These are phyloP conservation scores for Sutorius eximius DNA, from an alignment of 1,284 basidiomycete species.

Conservation along the genomic window DNA sequence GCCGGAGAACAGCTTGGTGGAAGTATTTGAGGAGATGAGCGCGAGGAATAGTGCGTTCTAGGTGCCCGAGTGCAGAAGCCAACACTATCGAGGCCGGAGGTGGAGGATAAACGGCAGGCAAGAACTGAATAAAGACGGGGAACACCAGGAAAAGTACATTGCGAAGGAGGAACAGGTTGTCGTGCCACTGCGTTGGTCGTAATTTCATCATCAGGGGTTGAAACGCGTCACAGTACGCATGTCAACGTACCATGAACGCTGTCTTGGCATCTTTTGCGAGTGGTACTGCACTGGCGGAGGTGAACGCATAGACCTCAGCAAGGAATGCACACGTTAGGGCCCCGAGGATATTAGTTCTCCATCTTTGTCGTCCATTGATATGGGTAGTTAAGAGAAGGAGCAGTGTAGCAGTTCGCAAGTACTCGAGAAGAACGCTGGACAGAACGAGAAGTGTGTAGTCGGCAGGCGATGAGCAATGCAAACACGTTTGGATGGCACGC, in stretches of 20 bases:
- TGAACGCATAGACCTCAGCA: slow-evolving; percentile 54
- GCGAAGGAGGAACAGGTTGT: slow-evolving; percentile 53
- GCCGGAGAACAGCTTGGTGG: slow-evolving; percentile 54
- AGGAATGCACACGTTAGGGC: slow-evolving; percentile 48
- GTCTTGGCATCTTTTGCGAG: slow-evolving; percentile 37
- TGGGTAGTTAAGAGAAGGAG: slow-evolving; percentile 50
- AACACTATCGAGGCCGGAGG: slow-evolving; percentile 19
- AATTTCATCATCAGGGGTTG: slow-evolving; percentile 3
- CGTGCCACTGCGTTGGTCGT: slow-evolving; percentile 58
- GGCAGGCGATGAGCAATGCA: slow-evolving; percentile 55
- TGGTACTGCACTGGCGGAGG: slow-evolving; percentile 49
- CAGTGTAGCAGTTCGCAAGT: slow-evolving; percentile 55
- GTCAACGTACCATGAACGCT: slow-evolving; percentile 56
- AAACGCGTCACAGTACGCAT: neutral
- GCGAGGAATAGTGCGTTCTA: slow-evolving; percentile 43
- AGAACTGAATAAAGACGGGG: slow-evolving; percentile 49
- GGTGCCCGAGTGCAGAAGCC: slow-evolving; percentile 32
- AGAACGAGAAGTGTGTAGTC: slow-evolving; percentile 62
- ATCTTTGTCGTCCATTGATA: slow-evolving; percentile 43
- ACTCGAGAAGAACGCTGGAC: slow-evolving; percentile 54
- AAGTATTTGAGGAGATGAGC: slow-evolving; percentile 56
- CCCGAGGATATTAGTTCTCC: slow-evolving; percentile 51
- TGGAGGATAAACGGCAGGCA: slow-evolving; percentile 35
- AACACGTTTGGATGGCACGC: slow-evolving; percentile 56
- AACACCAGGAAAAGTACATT: slow-evolving; percentile 58